Evolutionary conservation across 2,329 filamentous ascomycete species (phyloP).

Genomic region (Ophiocordyceps polyrhachis-furcata): DNA sequence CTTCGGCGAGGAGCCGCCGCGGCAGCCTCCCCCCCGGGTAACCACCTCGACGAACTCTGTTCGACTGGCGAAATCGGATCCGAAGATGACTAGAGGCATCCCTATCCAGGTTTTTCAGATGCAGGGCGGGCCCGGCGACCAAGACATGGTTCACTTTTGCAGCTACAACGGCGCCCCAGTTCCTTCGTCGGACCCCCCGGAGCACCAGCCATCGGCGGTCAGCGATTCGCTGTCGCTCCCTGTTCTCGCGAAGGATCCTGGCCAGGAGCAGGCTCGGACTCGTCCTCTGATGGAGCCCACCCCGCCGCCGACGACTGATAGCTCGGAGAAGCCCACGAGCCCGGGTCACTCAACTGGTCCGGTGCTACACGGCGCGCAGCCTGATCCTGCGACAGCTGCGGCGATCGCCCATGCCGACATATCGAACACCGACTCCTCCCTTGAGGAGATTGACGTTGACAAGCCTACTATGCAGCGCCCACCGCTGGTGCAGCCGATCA

Average conservation of each 20-base stretch:
- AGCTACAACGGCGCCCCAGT: conserved; percentile 12
- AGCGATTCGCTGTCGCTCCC: conserved; percentile 5
- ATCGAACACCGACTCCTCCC: neutral
- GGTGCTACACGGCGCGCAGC: neutral
- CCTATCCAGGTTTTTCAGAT: conserved; percentile 26
- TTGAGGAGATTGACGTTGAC: neutral
- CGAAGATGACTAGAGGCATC: conserved; percentile 16
- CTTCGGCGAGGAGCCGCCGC: conserved; percentile 40
- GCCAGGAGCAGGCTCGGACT: conserved; percentile 6
- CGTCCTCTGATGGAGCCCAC: conserved; percentile 14
- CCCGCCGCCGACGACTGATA: conserved; percentile 20
- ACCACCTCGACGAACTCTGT: conserved; percentile 8
- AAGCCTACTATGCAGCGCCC: neutral
- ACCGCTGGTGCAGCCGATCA: conserved; percentile 1
- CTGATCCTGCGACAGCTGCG: neutral
- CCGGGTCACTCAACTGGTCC: conserved; percentile 3
- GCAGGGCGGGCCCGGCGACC: conserved; percentile 15
- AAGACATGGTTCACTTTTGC: conserved; percentile 17
- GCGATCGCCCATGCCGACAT: neutral
- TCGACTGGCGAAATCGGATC: conserved; percentile 9
- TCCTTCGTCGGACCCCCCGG: conserved; percentile 2
- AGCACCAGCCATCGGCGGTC: conserved; percentile 3
- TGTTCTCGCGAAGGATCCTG: conserved; percentile 5
- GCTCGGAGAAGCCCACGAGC: conserved; percentile 14
- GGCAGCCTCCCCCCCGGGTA: conserved; percentile 20